Base-by-base conservation (phyloP, 75 land plant genomes). In the Ceratopteris richardii region DNA sequence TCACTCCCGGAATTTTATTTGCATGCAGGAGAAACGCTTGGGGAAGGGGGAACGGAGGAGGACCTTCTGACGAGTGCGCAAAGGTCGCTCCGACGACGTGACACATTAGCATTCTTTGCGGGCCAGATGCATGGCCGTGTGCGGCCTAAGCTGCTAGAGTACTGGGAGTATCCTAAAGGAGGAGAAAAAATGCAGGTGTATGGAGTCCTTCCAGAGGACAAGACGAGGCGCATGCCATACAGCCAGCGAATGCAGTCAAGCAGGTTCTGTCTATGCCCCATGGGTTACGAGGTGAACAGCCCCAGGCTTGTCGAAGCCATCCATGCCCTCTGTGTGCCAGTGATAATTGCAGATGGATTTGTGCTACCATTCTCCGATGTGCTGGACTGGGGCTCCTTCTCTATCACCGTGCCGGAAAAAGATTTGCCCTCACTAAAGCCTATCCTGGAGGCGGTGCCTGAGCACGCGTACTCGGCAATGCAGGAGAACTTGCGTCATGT, bases 261-360 rank as follows among this genome's bases (percentile, higher is more conserved):
- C 76, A 86, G 83, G 58, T 88, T 64, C 56, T 88, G 86, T 61
- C 58, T 89, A 20, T 89, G 95, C 43, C 74, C 95, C 17, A 80
- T 73, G 73, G 95, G 95, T 3, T 86, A 82, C 19, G 90, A 86
- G 65, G 95, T 86, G 1, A 82, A 78, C 67, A 86, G 91, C 50
- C 90, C 90, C 0, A 64, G 91, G 22, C 67, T 86, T 2, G 91
- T 83, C 16, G 96, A 90, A 50, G 71, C 96, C n/a, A 72, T 86
- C 47, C 83, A 78, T 62, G 74, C 75, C 31, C 87, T 83, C 58
- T 90, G 96, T 57, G 96, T 90, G 0, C 96, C 90, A 12, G 85
- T 90, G 16, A 83, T 90, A 18, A 83, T 90, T 27, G 85, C 96
- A 10, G 91, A 90, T 57, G 76, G 83, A 31, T 86, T 81, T 47